Evolutionary conservation across 225 moss, liverwort and hornwort genomes (phyloP).

Genomic region (Straminergon stramineum): DNA sequence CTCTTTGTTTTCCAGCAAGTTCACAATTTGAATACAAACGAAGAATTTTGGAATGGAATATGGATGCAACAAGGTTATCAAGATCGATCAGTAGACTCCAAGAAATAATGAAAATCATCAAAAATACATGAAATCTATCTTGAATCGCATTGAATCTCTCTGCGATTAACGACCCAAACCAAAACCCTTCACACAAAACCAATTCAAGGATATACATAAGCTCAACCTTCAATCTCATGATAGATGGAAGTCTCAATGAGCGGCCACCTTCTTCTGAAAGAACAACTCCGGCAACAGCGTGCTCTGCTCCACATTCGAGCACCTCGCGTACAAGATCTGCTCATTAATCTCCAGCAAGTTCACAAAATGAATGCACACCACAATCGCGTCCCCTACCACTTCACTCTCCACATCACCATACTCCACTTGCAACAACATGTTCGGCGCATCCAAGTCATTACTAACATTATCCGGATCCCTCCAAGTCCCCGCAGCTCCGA

Average conservation of each 20-base stretch:
- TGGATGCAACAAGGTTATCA: background rate
- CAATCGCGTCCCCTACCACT: background rate
- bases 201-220: background rate
- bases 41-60: background rate
- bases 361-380: background rate
- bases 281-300: background rate
- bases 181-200: background rate
- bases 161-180: background rate
- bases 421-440: background rate
- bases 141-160: background rate
- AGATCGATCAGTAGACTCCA: background rate
- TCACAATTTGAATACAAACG: background rate
- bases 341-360: background rate
- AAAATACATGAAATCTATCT: background rate
- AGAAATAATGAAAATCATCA: background rate
- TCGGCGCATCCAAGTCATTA: background rate
- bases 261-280: background rate
- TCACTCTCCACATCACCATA: background rate
- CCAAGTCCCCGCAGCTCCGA: background rate
- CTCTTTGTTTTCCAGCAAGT: background rate
- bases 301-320: background rate
- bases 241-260: background rate
- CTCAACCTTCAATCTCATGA: background rate
- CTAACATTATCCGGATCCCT: background rate
- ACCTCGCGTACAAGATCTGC: background rate